Conservation (phyloP, 2,329 filamentous ascomycete species). For the Hymenotorrendiella dingleyae region DNA sequence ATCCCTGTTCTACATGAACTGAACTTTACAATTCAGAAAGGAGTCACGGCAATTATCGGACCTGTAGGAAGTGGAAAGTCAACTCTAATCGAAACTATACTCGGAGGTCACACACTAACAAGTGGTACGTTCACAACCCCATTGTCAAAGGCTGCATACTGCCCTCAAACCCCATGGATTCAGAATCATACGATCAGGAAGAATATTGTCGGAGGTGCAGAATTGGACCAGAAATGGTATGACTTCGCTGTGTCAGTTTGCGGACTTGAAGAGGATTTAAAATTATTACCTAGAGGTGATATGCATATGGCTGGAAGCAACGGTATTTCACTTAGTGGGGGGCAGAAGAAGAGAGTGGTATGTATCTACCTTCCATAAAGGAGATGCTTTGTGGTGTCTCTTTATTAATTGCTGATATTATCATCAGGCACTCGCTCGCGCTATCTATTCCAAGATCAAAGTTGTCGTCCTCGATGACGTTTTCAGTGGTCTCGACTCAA, state of each 20-base stretch:
- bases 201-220: slow-evolving; percentile 32
- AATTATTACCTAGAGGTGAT: slow-evolving; percentile 22
- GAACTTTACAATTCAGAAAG: slow-evolving; percentile 71
- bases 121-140: slow-evolving; percentile 1
- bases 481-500: slow-evolving; percentile 19
- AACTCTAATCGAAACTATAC: slow-evolving; percentile 18
- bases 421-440: slow-evolving; percentile 17
- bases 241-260: slow-evolving; percentile 15
- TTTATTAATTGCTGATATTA: not conserved
- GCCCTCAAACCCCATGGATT: slow-evolving; percentile 39
- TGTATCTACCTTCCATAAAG: too few species aligned
- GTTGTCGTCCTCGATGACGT: slow-evolving; percentile 21
- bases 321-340: slow-evolving; percentile 27
- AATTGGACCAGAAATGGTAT: slow-evolving; percentile 24
- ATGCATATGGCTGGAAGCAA: slow-evolving; percentile 21
- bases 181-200: slow-evolving; percentile 35
- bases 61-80: slow-evolving; percentile 38
- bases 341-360: slow-evolving; percentile 16
- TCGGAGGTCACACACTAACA: slow-evolving; percentile 13
- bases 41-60: slow-evolving; percentile 64
- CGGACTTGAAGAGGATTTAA: slow-evolving; percentile 15
- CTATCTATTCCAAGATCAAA: slow-evolving; percentile 19
- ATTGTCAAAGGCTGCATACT: slow-evolving; percentile 31
- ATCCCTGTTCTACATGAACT: slow-evolving; percentile 68
- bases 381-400: too few species aligned